A percentile compares a stretch with the other conserved stretches of the same genome.
phyloP scores from a whole-genome alignment of 495 filamentous ascomycete species.

The Neurospora sp. region DNA sequence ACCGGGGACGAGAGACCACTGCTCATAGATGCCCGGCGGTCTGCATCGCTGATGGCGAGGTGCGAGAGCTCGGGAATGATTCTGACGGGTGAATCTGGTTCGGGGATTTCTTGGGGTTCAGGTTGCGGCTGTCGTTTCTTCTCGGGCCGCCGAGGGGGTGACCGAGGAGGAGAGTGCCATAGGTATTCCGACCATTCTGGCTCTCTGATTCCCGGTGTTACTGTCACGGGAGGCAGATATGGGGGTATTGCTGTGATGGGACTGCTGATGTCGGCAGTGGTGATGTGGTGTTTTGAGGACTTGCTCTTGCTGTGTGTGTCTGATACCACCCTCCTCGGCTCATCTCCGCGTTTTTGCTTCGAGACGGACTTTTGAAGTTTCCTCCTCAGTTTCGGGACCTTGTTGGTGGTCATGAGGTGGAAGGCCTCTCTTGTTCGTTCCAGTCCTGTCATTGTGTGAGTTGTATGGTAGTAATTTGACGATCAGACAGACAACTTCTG shows the following conservation, averaged over 20 bases:
- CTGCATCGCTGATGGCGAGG: slow-evolving; percentile 18
- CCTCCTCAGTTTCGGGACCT: slow-evolving; percentile 25
- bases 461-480: background rate
- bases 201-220: slow-evolving; percentile 18
- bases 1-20: slow-evolving; percentile 2
- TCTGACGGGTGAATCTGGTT: slow-evolving; percentile 12
- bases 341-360: slow-evolving; percentile 19
- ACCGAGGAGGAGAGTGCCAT: slow-evolving; percentile 14
- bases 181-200: slow-evolving; percentile 28
- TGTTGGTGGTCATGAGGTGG: slow-evolving; percentile 11
- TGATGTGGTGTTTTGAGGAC: slow-evolving; percentile 12
- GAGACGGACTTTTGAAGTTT: slow-evolving; percentile 32
- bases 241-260: slow-evolving; percentile 2
- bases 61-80: slow-evolving; percentile 33
- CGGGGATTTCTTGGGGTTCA: slow-evolving; percentile 6
- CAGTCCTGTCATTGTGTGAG: slow-evolving; percentile 13
- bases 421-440: slow-evolving; percentile 21
- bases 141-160: background rate
- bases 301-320: slow-evolving; percentile 15
- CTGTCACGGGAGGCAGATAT: slow-evolving; percentile 5
- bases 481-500: background rate
- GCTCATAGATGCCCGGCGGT: slow-evolving; percentile 5
- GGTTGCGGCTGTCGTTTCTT: slow-evolving; percentile 1
- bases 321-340: slow-evolving; percentile 5
- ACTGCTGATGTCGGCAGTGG: slow-evolving; percentile 1